Conservation (phyloP, 164 flowering plant species). For the Tetrastigma voinierianum region DNA sequence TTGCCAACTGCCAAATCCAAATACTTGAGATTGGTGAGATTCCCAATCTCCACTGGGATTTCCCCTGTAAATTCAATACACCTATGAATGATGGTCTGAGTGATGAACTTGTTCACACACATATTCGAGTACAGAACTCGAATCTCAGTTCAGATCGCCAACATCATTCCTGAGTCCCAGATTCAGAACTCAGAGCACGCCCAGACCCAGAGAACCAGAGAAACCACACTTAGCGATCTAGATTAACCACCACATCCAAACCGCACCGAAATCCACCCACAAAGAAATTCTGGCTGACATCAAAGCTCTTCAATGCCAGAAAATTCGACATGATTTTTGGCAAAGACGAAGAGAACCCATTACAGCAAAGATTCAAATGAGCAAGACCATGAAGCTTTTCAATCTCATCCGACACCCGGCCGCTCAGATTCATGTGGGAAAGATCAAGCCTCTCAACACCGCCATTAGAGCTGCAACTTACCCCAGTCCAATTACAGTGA, state of each 20-base stretch:
- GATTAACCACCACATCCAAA: conserved; percentile 30
- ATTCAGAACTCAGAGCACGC: too few relatives aligned
- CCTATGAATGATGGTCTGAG: conserved; percentile 69
- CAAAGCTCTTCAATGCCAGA: too few relatives aligned
- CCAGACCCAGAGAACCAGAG: conserved; percentile 62
- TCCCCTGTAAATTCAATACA: conserved; percentile 79
- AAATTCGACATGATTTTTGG: conserved; percentile 51
- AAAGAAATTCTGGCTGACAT: conserved; percentile 63
- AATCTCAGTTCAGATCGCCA: too few relatives aligned
- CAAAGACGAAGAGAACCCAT: conserved; percentile 50
- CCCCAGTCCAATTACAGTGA: conserved; percentile 79
- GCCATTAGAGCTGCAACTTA: conserved; percentile 59
- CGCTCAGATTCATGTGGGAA: conserved; percentile 79
- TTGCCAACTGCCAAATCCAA: conserved; percentile 79
- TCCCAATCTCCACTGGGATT: conserved; percentile 75
- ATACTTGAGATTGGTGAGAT: conserved; percentile 76
- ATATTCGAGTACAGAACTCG: too few relatives aligned
- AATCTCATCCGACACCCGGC: too few relatives aligned
- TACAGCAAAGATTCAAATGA: conserved; percentile 63
- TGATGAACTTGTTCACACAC: too few relatives aligned
- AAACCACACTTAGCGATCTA: too few relatives aligned
- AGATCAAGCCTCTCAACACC: conserved; percentile 66
- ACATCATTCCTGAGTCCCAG: too few relatives aligned
- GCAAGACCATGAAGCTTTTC: conserved; percentile 41
- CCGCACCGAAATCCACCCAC: conserved; percentile 42